Base-by-base conservation (phyloP, 2,329 filamentous ascomycete species). In the Monilinia laxa region DNA sequence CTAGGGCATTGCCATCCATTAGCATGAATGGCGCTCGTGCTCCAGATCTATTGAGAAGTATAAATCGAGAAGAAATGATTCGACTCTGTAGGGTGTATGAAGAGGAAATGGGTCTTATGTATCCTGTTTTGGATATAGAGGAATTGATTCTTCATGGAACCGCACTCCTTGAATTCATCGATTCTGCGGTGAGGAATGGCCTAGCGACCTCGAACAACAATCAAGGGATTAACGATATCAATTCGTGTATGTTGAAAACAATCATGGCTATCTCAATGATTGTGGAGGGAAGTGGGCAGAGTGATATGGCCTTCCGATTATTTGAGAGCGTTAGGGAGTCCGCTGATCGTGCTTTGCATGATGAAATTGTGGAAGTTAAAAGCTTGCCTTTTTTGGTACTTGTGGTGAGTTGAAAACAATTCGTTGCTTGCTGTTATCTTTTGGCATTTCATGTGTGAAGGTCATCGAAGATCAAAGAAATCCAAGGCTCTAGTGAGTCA, bases 51-150 rank as follows among this genome's bases (percentile, higher is more conserved):
- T 84, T 98, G 38, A 93, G 92, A 86, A 83, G 87, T 10, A 85
- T 96, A 59, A 85, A 85, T 64, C 88, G 89, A 73, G 87, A 93
- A 47, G 93, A 97, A 75, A 91, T 95, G 73, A 77, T 94, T 25
- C 86, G 92, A 1, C 79, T 97, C 18, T 92, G 91, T 71, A 83
- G 86, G 18, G 81, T 96, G 0, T 94, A 95, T 75, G 91, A 96
- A 71, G 93, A 97, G 73, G 93, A 97, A 76, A 89, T 96, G 73
- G 92, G 92, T 54, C 85, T 94, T 73, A 96, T 97, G 92, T 97
- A 96, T 76, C 94, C 94, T 0, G 85, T 97, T 4, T 78, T 96
- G 57, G 85, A 91, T 71, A 90, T 96, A 47, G 85, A 90, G 53
- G 83, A 83, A 53, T 81, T 96, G 51, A 87, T 91, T 49, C 81